Percentiles rank a stretch among this genome's conserved stretches.
Conservation (phyloP, 179 eudicot species). For the Camellia oleifera region DNA sequence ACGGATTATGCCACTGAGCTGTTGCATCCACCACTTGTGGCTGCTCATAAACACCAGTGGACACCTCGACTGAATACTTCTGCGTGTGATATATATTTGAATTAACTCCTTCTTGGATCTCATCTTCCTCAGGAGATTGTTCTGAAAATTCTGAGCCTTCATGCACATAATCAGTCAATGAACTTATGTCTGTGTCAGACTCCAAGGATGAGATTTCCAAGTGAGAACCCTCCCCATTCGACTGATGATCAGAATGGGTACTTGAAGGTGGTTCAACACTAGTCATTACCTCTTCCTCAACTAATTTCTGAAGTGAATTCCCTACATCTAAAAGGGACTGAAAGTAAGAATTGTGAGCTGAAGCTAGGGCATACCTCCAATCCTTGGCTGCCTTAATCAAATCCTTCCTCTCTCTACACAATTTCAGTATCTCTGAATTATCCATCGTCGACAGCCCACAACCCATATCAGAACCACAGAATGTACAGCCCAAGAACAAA, state of each 20-base stretch:
- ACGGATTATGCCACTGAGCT: not conserved
- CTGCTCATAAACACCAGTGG: not conserved
- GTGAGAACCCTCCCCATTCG: constrained; percentile 11
- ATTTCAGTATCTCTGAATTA: not conserved
- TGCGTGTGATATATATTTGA: not conserved
- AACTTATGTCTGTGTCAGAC: constrained; percentile 1
- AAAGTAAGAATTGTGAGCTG: constrained; percentile 11
- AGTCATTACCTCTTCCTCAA: constrained; percentile 11
- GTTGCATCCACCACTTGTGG: constrained; percentile 7
- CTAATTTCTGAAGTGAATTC: not conserved
- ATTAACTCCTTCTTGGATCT: not conserved
- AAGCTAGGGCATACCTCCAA: constrained; percentile 9
- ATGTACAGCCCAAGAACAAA: not conserved
- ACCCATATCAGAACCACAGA: constrained; percentile 8
- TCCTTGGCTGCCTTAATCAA: constrained; percentile 12
- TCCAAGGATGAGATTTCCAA: constrained; percentile 3
- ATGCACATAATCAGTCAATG: constrained; percentile 12
- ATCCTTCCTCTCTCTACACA: constrained; percentile 17
- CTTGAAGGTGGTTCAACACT: not conserved
- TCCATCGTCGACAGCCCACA: constrained; percentile 2
- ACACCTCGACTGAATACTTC: constrained; percentile 3
- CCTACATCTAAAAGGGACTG: constrained; percentile 7
- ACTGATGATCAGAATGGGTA: not conserved
- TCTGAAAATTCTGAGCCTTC: not conserved
- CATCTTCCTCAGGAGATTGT: not conserved